These are phyloP conservation scores for Azolla pinnata DNA, from an alignment of 75 land plant genomes.

Conservation along the genomic window DNA sequence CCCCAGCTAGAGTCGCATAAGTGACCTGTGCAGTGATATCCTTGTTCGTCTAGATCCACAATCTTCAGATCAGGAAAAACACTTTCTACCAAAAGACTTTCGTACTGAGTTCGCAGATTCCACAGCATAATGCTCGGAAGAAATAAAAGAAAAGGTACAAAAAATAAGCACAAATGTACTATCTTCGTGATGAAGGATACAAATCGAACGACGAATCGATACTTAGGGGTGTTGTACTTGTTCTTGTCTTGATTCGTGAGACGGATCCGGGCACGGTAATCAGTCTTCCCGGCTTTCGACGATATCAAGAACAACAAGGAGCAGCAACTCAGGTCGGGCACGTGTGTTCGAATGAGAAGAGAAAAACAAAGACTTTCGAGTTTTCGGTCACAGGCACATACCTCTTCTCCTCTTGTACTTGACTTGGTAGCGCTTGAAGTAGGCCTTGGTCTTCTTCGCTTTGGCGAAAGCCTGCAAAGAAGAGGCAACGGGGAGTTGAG, in stretches of 20 bases:
- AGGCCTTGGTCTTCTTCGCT: constrained; percentile 71
- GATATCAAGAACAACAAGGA: no score
- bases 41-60: constrained; percentile 61
- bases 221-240: constrained; percentile 91
- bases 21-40: constrained; percentile 76
- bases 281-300: constrained; percentile 97
- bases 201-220: constrained; percentile 83
- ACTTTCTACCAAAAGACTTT: no score
- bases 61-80: no score
- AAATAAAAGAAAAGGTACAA: no score
- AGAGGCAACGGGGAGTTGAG: neutral
- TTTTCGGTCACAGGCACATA: no score
- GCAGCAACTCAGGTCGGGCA: no score
- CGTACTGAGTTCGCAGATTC: no score
- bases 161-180: no score
- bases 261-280: constrained; percentile 48
- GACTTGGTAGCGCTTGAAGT: constrained; percentile 85
- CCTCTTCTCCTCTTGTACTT: constrained; percentile 88
- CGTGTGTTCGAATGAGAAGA: no score
- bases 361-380: neutral
- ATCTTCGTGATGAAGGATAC: constrained; percentile 67
- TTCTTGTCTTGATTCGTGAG: constrained; percentile 56
- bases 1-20: constrained; percentile 89
- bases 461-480: constrained; percentile 56
- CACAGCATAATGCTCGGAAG: no score